These are phyloP conservation scores for Talaromyces sp. DNA, from an alignment of 2,329 filamentous ascomycete genomes.

Conservation along the genomic window DNA sequence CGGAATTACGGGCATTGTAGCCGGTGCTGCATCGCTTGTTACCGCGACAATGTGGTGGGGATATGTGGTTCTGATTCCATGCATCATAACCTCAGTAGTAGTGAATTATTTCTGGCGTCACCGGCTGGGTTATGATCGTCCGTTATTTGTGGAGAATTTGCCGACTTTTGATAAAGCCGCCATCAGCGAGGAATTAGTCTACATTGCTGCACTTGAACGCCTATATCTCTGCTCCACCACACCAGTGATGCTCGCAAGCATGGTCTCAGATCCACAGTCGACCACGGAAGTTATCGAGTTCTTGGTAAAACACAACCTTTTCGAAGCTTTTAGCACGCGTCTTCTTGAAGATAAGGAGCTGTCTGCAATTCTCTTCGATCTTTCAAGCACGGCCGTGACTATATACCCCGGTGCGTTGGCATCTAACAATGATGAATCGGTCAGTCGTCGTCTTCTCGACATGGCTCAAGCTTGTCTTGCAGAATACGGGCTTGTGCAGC, in stretches of 20 bases:
- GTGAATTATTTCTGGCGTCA: slow-evolving; percentile 51
- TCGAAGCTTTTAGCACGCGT: slow-evolving; percentile 5
- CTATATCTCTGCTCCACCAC: background rate
- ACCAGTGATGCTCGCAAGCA: background rate
- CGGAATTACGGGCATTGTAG: slow-evolving; percentile 46
- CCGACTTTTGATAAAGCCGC: background rate
- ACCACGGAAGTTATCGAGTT: background rate
- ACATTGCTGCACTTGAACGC: background rate
- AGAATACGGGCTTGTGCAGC: background rate
- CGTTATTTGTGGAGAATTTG: background rate
- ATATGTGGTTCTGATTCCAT: slow-evolving; percentile 52
- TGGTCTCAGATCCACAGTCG: background rate
- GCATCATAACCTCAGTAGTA: slow-evolving; percentile 45
- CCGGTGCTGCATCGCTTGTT: slow-evolving; percentile 50
- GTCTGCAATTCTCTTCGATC: background rate
- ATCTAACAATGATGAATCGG: background rate
- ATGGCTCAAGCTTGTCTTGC: background rate
- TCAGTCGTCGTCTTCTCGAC: background rate
- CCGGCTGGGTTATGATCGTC: slow-evolving; percentile 47
- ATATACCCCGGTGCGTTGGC: background rate
- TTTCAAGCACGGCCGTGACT: background rate
- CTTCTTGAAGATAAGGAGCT: background rate
- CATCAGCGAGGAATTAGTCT: background rate
- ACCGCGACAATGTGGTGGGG: slow-evolving; percentile 53
- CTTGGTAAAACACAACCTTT: background rate